Base-by-base conservation (phyloP, 148 eudicot genomes). In the Rhododendron kiyosumense region DNA sequence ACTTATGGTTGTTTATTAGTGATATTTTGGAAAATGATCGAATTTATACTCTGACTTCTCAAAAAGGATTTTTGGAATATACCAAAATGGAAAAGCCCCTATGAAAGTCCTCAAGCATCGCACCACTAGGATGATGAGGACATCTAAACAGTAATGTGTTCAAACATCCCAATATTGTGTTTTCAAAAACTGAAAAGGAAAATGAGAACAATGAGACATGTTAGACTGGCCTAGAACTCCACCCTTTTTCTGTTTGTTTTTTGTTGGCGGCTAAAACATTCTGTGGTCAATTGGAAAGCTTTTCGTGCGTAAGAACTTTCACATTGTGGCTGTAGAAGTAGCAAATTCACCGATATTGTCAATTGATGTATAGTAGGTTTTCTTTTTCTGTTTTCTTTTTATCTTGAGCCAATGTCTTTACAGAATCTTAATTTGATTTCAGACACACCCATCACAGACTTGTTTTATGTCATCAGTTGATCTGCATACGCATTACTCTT, bases 401-500 rank as follows among this genome's bases (percentile, higher is more conserved):
- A 7, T 81, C 36, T 26, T 20, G 46, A 43, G 45, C 81, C 65
- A 11, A 84, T 65, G 13, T 36, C 41, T 57, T 86, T 84, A 73
- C 91, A 28, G 61, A 28, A 81, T 76, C 65, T 26, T 82, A 48
- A 82, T 41, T 90, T 86, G 63, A 52, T 89, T 87, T 76, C 94
- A 97, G 99, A 97, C 99, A 67, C 99, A 97, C 88, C 99, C 99
- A 81, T 89, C 99, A 30, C 99, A 97, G 82, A 94, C 98, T n/a
- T 97, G 99, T 86, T 97, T 97, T 85, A 97, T 97, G 99, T 97
- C 99, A 73, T 97, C 99, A n/a, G 98, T 97, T 82, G 99, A 97
- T 90, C 92, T 97, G 83, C 99, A 97, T 89, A 97, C 99, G 63
- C 99, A 97, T 90, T 97, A 97, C 90, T 97, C 99, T 51, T 97